These are phyloP conservation scores for Suillus fuscotomentosus DNA, from an alignment of 768 basidiomycete species.

Conservation along the genomic window DNA sequence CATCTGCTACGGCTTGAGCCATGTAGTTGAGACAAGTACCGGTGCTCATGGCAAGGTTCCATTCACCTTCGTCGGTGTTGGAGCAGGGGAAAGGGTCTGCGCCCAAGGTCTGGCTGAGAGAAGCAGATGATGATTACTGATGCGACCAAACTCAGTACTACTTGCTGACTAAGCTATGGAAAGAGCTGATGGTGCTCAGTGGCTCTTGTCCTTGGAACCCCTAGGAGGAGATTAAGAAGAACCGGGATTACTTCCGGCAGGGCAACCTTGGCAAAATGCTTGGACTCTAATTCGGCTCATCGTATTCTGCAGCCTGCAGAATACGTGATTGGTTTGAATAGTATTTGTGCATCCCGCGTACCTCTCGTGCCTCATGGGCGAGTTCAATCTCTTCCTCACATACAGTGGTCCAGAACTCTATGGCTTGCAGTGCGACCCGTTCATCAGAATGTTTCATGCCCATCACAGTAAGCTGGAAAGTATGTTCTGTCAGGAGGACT, in stretches of 20 bases:
- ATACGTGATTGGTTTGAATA: constrained; percentile 10
- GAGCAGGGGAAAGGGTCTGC: too few species aligned
- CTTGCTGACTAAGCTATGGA: too few species aligned
- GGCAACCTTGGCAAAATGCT: constrained; percentile 91
- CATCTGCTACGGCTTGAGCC: constrained; percentile 87
- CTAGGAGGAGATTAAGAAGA: constrained; percentile 69
- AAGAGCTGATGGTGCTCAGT: too few species aligned
- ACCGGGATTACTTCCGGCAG: constrained; percentile 94
- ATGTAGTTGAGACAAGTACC: constrained; percentile 88
- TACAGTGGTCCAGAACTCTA: constrained; percentile 99
- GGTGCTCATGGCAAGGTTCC: constrained; percentile 99
- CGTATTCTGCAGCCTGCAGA: constrained; percentile 80
- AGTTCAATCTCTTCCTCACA: constrained; percentile 97
- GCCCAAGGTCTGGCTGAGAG: too few species aligned
- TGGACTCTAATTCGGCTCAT: constrained; percentile 84
- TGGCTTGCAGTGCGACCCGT: constrained; percentile 89
- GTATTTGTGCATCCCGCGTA: constrained; percentile 29
- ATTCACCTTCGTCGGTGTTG: constrained; percentile 90
- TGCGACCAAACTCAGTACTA: too few species aligned
- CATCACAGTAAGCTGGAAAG: constrained; percentile 81
- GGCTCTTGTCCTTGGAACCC: too few species aligned
- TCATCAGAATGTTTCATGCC: constrained; percentile 97
- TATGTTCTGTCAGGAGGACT: constrained; percentile 14
- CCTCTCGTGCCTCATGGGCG: constrained; percentile 89
- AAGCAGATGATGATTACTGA: too few species aligned